Conservation (phyloP, 2,329 filamentous ascomycete genomes). For the Penicillium olsonii region DNA sequence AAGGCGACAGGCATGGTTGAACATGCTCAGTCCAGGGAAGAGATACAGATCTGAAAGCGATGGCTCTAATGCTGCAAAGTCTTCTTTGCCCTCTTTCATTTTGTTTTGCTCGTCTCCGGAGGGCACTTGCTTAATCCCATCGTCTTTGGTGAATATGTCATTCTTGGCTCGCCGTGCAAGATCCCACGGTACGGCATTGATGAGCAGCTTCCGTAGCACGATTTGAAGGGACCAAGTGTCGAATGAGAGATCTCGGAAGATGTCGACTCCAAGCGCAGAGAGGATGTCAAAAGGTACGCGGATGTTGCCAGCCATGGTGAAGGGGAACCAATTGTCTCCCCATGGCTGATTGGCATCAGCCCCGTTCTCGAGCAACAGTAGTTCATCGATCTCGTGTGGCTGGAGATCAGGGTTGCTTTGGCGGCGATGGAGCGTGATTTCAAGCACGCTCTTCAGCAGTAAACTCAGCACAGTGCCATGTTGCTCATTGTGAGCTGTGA, state of each 20-base stretch:
- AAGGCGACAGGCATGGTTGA: conserved; percentile 29
- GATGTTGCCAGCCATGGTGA: conserved; percentile 38
- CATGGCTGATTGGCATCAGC: conserved; percentile 11
- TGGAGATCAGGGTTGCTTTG: conserved; percentile 27
- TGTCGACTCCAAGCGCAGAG: conserved; percentile 36
- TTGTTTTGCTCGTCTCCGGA: conserved; percentile 10
- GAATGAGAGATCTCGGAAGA: conserved; percentile 39
- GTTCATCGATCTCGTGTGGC: conserved; percentile 38
- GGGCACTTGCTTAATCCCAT: conserved; percentile 11
- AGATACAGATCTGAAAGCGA: conserved; percentile 33
- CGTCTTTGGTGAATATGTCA: conserved; percentile 6
- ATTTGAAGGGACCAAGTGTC: conserved; percentile 42
- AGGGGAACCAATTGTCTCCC: conserved; percentile 29
- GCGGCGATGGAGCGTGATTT: conserved; percentile 37
- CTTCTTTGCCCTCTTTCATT: not conserved
- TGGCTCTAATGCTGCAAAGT: conserved; percentile 19
- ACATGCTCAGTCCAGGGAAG: conserved; percentile 35
- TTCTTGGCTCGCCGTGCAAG: conserved; percentile 10
- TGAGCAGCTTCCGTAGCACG: conserved; percentile 34
- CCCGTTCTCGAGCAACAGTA: conserved; percentile 29
- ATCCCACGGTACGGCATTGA: conserved; percentile 36
- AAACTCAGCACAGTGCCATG: conserved; percentile 38
- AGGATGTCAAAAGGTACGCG: conserved; percentile 41
- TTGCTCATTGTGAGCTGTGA: conserved; percentile 29
- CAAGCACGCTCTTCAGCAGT: conserved; percentile 37